phyloP scores from a whole-genome alignment of 768 basidiomycete species.

The Collybia sordida region DNA sequence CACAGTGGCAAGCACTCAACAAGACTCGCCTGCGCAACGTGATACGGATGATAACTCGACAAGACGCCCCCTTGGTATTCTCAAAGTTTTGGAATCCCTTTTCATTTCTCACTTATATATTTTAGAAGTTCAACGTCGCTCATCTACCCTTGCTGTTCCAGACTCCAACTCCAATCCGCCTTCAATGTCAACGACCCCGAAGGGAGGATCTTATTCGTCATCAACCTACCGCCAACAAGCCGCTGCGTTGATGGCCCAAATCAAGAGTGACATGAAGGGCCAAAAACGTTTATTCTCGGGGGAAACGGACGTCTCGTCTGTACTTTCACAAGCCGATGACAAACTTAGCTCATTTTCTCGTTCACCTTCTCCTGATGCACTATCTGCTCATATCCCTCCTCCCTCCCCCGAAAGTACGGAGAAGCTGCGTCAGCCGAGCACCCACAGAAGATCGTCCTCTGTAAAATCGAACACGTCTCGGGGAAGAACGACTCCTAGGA shows the following conservation, averaged over 20 bases:
- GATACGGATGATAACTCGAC: slow-evolving; percentile 11
- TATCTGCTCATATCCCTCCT: slow-evolving; percentile 4
- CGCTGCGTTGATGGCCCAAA: slow-evolving; percentile 81
- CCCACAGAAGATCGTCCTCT: slow-evolving; percentile 27
- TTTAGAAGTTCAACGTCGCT: slow-evolving; percentile 26
- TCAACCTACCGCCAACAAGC: slow-evolving; percentile 75
- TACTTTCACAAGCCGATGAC: slow-evolving; percentile 33
- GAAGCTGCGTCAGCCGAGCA: slow-evolving; percentile 22
- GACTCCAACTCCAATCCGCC: slow-evolving; percentile 23
- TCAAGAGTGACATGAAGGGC: slow-evolving; percentile 75
- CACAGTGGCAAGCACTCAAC: slow-evolving; percentile 47
- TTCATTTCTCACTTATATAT: not conserved
- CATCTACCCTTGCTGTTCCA: slow-evolving; percentile 34
- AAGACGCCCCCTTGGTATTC: slow-evolving; percentile 20
- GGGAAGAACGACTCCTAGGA: slow-evolving; percentile 41
- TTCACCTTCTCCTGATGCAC: slow-evolving; percentile 12
- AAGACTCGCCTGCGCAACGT: slow-evolving; percentile 23
- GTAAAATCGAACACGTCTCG: slow-evolving; percentile 13
- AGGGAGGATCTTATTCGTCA: slow-evolving; percentile 50
- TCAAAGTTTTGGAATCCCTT: not conserved
- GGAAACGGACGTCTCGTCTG: slow-evolving; percentile 56
- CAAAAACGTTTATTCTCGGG: slow-evolving; percentile 72
- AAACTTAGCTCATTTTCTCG: slow-evolving; percentile 18
- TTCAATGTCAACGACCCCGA: slow-evolving; percentile 31
- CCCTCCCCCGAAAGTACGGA: slow-evolving; percentile 27